These are phyloP conservation scores for Linnemannia hyalina DNA, from an alignment of 192 early-diverging fungal genomes.

Conservation along the genomic window DNA sequence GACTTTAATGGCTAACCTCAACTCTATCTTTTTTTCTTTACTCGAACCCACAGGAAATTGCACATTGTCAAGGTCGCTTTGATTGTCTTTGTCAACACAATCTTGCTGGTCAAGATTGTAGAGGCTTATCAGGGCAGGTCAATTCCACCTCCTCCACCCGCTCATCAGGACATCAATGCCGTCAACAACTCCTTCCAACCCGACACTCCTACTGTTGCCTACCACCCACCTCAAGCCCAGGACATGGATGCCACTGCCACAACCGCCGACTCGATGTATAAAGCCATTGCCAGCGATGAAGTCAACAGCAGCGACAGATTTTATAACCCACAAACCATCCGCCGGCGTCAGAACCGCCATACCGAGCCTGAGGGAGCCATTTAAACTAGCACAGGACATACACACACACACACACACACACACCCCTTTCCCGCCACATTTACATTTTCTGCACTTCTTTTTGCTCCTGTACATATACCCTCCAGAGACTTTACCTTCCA, in stretches of 20 bases:
- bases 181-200: slow-evolving; percentile 8
- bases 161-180: slow-evolving; percentile 25
- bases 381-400: neutral
- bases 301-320: neutral
- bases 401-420: neutral
- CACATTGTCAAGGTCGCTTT: slow-evolving; percentile 30
- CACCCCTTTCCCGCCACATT: neutral
- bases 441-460: neutral
- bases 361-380: neutral
- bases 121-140: slow-evolving; percentile 8
- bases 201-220: neutral
- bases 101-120: slow-evolving; percentile 36
- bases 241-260: neutral
- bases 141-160: neutral
- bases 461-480: slow-evolving; percentile 2
- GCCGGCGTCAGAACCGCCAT: neutral
- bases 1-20: neutral
- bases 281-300: neutral
- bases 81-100: slow-evolving; percentile 33
- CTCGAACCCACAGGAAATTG: slow-evolving; percentile 18
- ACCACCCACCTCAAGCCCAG: neutral
- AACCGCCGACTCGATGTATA: neutral
- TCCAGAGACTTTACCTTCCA: neutral
- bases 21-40: neutral
- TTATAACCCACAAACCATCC: neutral